Conservation (phyloP, 768 basidiomycete species). For the Mycena indigotica region DNA sequence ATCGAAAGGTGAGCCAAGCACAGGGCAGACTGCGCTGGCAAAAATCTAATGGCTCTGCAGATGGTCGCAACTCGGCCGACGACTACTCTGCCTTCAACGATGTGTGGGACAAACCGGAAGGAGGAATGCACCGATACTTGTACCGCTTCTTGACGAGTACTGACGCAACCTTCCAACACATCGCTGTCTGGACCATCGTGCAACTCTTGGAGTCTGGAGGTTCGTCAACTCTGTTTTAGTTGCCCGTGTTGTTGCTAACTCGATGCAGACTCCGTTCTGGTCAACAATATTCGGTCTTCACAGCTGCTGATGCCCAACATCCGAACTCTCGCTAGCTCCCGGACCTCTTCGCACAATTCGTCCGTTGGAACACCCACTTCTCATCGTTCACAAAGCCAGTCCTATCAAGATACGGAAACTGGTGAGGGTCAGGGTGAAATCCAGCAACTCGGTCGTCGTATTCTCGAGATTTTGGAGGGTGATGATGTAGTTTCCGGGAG, state of each 20-base stretch:
- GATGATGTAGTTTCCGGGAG: constrained; percentile 64
- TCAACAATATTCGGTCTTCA: constrained; percentile 87
- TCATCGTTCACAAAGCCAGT: constrained; percentile 66
- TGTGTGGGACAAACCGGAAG: constrained; percentile 97
- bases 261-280: constrained; percentile 76
- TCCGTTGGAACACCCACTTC: constrained; percentile 76
- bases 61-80: constrained; percentile 73
- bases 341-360: constrained; percentile 67
- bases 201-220: constrained; percentile 96
- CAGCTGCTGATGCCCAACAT: constrained; percentile 82
- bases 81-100: constrained; percentile 98
- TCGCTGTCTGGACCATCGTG: constrained; percentile 99
- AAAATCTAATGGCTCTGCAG: constrained; percentile 39
- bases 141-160: constrained; percentile 90
- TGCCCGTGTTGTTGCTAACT: constrained; percentile 3
- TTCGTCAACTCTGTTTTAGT: constrained; percentile 31
- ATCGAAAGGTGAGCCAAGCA: constrained; percentile 66
- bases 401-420: constrained; percentile 80
- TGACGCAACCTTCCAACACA: constrained; percentile 98
- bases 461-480: constrained; percentile 83
- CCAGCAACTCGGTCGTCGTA: constrained; percentile 78
- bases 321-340: constrained; percentile 75
- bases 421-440: constrained; percentile 93
- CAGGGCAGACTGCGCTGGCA: background rate
- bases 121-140: constrained; percentile 94